Conservation (phyloP, 495 filamentous ascomycete genomes). For the Podospora australis region DNA sequence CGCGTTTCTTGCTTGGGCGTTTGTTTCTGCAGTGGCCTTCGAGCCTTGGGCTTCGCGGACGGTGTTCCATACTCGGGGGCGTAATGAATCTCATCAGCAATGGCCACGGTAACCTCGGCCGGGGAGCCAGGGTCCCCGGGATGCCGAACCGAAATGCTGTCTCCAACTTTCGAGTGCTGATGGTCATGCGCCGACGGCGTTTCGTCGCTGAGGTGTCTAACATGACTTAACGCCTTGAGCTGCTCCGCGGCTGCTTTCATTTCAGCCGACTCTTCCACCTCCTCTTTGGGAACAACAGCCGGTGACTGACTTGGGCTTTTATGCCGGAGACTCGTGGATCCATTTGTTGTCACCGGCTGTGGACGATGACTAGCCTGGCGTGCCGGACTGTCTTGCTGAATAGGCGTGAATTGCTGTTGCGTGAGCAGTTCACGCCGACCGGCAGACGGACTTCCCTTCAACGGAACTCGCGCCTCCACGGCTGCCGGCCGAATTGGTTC, state of each 20-base stretch:
- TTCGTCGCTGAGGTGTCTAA: conserved; percentile 43
- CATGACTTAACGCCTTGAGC: conserved; percentile 52
- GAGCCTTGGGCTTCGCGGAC: conserved; percentile 35
- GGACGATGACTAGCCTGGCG: conserved; percentile 9
- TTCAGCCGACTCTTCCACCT: conserved; percentile 51
- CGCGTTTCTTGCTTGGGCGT: conserved; percentile 48
- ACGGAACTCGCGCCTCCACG: conserved; percentile 32
- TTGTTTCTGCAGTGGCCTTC: conserved; percentile 45
- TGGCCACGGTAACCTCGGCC: conserved; percentile 34
- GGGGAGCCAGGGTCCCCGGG: conserved; percentile 37
- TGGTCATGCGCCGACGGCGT: conserved; percentile 19
- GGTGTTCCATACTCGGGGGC: conserved; percentile 37
- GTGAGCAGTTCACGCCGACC: conserved; percentile 11
- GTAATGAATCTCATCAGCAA: conserved; percentile 30
- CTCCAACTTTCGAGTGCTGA: conserved; percentile 23
- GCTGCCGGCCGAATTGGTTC: conserved; percentile 46
- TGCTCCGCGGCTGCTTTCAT: conserved; percentile 55
- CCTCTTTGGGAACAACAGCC: conserved; percentile 33
- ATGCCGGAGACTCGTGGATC: conserved; percentile 5
- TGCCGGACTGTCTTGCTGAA: conserved; percentile 28
- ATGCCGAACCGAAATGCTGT: conserved; percentile 30
- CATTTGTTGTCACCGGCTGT: neutral
- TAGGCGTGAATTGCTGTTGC: conserved; percentile 15
- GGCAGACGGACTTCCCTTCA: conserved; percentile 21
- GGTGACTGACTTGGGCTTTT: conserved; percentile 10